phyloP scores from a whole-genome alignment of 345 rosid species.

The Eucalyptus microcorys region DNA sequence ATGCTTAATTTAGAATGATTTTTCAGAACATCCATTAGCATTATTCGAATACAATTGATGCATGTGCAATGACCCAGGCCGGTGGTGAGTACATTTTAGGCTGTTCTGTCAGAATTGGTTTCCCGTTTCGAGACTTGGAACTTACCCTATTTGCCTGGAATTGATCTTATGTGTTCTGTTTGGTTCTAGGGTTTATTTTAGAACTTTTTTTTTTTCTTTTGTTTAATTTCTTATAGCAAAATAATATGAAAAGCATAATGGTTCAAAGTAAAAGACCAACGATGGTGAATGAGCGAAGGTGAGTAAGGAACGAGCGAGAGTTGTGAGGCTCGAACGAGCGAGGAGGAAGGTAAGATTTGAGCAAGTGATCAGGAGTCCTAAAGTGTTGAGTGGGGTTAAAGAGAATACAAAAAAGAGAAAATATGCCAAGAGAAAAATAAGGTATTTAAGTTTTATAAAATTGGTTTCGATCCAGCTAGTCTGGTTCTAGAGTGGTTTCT shows the following conservation, averaged over 20 bases:
- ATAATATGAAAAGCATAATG: background rate
- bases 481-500: background rate
- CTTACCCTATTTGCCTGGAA: rapidly evolving
- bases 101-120: no score
- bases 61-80: background rate
- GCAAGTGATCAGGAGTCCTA: background rate
- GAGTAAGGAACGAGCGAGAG: no score
- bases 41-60: background rate
- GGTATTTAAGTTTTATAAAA: background rate
- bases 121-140: rapidly evolving
- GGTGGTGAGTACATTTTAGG: background rate
- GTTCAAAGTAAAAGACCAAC: background rate
- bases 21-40: background rate
- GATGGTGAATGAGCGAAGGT: no score
- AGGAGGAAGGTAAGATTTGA: background rate
- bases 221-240: no score
- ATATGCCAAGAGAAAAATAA: background rate
- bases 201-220: no score
- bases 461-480: no score
- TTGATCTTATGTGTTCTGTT: background rate
- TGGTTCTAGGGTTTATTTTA: background rate
- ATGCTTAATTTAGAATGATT: background rate
- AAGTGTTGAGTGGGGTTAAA: background rate
- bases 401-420: background rate
- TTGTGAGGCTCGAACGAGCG: background rate